Percentiles rank a stretch among this genome's conserved stretches.
These are phyloP conservation scores for Lepidium sativum DNA, from an alignment of 345 rosid species.

Conservation along the genomic window DNA sequence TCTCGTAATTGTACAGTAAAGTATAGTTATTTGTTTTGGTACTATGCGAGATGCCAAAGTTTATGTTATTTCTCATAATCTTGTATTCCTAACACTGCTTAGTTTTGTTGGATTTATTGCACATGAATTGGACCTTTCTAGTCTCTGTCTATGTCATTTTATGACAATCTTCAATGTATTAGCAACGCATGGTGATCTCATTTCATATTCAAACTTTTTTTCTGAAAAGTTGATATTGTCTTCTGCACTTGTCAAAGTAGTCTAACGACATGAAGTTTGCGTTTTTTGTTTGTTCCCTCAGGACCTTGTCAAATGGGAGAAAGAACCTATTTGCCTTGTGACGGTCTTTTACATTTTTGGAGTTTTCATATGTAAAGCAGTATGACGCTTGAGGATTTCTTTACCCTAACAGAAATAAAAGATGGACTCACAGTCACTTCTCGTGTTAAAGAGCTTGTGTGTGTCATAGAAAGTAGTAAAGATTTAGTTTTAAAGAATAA, in stretches of 20 bases:
- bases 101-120: background rate
- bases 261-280: background rate
- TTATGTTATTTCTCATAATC: background rate
- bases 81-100: background rate
- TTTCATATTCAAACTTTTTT: background rate
- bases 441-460: slow-evolving; percentile 69
- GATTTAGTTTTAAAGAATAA: slow-evolving; percentile 49
- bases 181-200: background rate
- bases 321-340: slow-evolving; percentile 7
- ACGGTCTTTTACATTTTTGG: slow-evolving; percentile 27
- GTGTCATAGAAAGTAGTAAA: slow-evolving; percentile 67
- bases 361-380: slow-evolving; percentile 41
- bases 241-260: background rate
- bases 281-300: background rate
- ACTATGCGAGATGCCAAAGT: background rate
- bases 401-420: slow-evolving; percentile 76
- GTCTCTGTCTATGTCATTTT: background rate
- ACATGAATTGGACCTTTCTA: background rate
- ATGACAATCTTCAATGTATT: background rate
- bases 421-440: slow-evolving; percentile 76
- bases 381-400: slow-evolving; percentile 94
- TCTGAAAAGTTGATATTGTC: background rate
- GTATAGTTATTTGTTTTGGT: background rate
- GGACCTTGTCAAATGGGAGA: slow-evolving; percentile 32
- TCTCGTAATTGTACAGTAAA: background rate